These are phyloP conservation scores for Malassezia yamatoensis DNA, from an alignment of 1,284 basidiomycete species.

Conservation along the genomic window DNA sequence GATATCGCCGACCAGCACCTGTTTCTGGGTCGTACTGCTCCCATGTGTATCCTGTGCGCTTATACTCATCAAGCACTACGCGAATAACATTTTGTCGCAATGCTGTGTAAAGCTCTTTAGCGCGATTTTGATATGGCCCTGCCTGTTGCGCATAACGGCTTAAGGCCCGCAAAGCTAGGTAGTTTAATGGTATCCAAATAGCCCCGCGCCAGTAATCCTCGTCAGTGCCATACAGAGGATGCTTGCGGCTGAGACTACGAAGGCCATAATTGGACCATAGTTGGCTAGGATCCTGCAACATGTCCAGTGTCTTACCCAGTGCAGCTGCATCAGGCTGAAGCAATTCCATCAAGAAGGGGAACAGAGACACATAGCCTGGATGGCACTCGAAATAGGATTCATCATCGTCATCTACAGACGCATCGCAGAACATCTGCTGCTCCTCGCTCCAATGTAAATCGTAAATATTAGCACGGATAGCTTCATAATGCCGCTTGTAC, in stretches of 20 bases:
- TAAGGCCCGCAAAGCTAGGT: conserved; percentile 67
- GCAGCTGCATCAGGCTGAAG: conserved; percentile 66
- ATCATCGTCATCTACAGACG: conserved; percentile 73
- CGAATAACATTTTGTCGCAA: conserved; percentile 70
- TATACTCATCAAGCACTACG: conserved; percentile 80
- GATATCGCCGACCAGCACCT: conserved; percentile 71
- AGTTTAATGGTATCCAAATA: conserved; percentile 95
- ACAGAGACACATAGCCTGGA: conserved; percentile 80
- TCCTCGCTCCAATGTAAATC: conserved; percentile 88
- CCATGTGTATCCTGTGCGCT: conserved; percentile 85
- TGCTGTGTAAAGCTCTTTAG: conserved; percentile 66
- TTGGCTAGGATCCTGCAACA: conserved; percentile 66
- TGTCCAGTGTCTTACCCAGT: conserved; percentile 65
- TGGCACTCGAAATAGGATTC: conserved; percentile 79
- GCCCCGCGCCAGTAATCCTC: conserved; percentile 96
- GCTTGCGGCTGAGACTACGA: conserved; percentile 69
- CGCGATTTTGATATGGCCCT: conserved; percentile 67
- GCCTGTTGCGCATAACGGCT: conserved; percentile 68
- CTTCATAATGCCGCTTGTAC: conserved; percentile 65
- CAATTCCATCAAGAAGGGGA: conserved; percentile 66
- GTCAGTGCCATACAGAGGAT: conserved; percentile 75
- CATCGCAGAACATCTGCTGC: conserved; percentile 82
- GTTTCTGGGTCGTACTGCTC: conserved; percentile 81
- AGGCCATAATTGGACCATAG: conserved; percentile 84
- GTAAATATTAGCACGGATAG: conserved; percentile 73